A percentile compares a stretch with the other conserved stretches of the same genome.
These are phyloP conservation scores for Rubia yunnanensis DNA, from an alignment of 257 asterid species.

Conservation along the genomic window DNA sequence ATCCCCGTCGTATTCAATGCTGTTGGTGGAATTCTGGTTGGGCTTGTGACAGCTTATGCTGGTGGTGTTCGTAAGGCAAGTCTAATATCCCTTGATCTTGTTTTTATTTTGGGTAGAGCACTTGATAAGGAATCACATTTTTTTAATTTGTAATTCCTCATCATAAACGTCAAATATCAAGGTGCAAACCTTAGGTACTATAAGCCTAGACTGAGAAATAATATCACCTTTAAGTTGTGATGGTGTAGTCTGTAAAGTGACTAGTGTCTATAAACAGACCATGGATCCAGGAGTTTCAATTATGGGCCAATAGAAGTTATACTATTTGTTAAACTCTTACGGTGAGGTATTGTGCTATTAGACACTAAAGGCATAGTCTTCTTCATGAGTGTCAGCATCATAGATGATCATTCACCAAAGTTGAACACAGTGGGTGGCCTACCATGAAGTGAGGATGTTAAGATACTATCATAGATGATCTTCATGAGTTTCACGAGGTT, in stretches of 20 bases:
- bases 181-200: not conserved
- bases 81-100: not conserved
- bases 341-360: not conserved
- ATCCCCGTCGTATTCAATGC: constrained; percentile 83
- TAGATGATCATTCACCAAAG: not conserved
- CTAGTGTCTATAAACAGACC: no score
- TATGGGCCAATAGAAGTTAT: not conserved
- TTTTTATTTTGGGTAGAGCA: not conserved
- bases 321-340: not conserved
- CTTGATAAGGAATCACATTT: not conserved
- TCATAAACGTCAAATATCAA: not conserved
- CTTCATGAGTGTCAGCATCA: not conserved
- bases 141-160: not conserved
- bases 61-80: constrained; percentile 94
- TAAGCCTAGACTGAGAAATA: not conserved
- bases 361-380: not conserved
- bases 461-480: no score
- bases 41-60: constrained; percentile 89
- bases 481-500: no score
- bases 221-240: not conserved
- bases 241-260: no score
- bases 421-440: not conserved
- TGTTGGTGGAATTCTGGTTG: constrained; percentile 94
- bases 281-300: not conserved
- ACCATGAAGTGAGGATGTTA: not conserved